Evolutionary conservation across 176 grass and related monocot species (phyloP).

Genomic region (Zea luxurians): DNA sequence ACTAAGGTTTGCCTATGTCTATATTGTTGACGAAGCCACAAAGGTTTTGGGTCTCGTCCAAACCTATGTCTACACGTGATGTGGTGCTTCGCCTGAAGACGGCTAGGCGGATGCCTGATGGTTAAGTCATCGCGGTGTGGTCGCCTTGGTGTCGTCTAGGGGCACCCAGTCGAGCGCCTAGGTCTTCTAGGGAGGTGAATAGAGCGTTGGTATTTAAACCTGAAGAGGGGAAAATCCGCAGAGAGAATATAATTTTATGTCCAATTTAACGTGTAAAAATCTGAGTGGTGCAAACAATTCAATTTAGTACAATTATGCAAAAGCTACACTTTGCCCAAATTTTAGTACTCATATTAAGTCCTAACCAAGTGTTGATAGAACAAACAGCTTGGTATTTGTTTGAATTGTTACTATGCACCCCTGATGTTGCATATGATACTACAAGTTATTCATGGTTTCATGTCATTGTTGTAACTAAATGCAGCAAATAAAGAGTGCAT

Average conservation of each 20-base stretch:
- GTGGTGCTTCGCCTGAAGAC: too few relatives aligned
- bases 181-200: too few relatives aligned
- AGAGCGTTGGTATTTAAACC: too few relatives aligned
- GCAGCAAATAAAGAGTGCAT: constrained; percentile 44
- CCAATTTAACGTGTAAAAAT: neutral
- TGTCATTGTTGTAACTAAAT: constrained; percentile 30
- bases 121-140: too few relatives aligned
- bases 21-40: too few relatives aligned
- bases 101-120: too few relatives aligned
- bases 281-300: neutral
- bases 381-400: neutral
- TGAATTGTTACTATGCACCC: neutral
- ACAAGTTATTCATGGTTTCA: constrained; percentile 7
- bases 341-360: neutral
- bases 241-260: neutral
- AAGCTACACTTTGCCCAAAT: neutral
- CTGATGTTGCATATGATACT: neutral
- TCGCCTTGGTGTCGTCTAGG: too few relatives aligned
- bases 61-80: too few relatives aligned
- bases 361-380: neutral
- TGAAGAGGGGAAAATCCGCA: too few relatives aligned
- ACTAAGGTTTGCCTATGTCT: too few relatives aligned
- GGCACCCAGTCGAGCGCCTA: too few relatives aligned
- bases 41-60: too few relatives aligned
- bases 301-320: neutral